A percentile compares a stretch with the other conserved stretches of the same genome.
Conservation (phyloP, 129 eudicot genomes). For the Heracleum sosnowskyi region DNA sequence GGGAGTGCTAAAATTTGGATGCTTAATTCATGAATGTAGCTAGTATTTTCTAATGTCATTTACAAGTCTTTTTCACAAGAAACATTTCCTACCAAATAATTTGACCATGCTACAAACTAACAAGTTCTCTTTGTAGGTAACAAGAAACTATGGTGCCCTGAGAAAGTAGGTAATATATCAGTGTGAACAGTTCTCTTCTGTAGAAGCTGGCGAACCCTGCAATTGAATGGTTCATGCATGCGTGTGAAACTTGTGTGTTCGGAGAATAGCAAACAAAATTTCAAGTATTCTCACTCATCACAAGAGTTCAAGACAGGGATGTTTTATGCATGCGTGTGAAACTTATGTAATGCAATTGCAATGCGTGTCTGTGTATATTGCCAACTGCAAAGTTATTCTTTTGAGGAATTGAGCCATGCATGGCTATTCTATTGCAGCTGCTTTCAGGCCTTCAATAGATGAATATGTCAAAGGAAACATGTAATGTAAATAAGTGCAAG, state of each 20-base stretch:
- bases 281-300: background rate
- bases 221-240: background rate
- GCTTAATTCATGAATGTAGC: background rate
- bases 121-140: constrained; percentile 40
- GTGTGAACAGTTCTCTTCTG: background rate
- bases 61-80: background rate
- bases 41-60: background rate
- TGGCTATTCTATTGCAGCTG: background rate
- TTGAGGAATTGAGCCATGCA: background rate
- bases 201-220: background rate
- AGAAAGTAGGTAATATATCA: constrained; percentile 28
- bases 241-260: background rate
- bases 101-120: background rate
- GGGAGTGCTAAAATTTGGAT: background rate
- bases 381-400: background rate
- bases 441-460: background rate
- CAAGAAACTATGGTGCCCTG: constrained; percentile 78
- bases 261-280: background rate
- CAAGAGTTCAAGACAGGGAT: background rate
- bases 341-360: background rate
- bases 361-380: background rate
- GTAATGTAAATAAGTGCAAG: no score
- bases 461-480: background rate
- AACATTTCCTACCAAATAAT: background rate
- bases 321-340: no score